These are phyloP conservation scores for Phytophthora quininea DNA, from an alignment of 352 stramenopile genomes.

Conservation along the genomic window DNA sequence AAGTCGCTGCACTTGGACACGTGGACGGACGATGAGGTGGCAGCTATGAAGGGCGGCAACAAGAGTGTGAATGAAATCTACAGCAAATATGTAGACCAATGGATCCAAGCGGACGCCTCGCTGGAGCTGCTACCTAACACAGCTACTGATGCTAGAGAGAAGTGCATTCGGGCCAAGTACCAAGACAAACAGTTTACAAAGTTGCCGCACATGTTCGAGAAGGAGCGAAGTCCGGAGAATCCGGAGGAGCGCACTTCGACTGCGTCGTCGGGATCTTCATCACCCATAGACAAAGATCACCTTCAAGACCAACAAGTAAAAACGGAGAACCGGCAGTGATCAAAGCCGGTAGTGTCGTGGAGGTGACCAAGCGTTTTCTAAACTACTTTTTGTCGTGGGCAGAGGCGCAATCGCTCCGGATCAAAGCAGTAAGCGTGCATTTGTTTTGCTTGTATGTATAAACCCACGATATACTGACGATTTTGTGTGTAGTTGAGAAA, in stretches of 20 bases:
- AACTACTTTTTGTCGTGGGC: slow-evolving; percentile 88
- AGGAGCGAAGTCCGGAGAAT: slow-evolving; percentile 63
- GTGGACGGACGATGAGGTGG: slow-evolving; percentile 77
- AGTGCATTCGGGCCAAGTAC: slow-evolving; percentile 76
- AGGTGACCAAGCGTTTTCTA: slow-evolving; percentile 81
- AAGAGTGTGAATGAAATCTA: slow-evolving; percentile 66
- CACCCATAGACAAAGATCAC: slow-evolving; percentile 19
- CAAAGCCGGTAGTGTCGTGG: slow-evolving; percentile 63
- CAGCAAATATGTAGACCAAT: slow-evolving; percentile 62
- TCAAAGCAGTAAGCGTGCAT: slow-evolving; percentile 59
- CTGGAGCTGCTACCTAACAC: slow-evolving; percentile 46
- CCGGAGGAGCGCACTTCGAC: slow-evolving; percentile 40
- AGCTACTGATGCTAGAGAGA: slow-evolving; percentile 50
- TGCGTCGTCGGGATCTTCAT: slow-evolving; percentile 1
- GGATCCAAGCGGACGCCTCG: slow-evolving; percentile 46
- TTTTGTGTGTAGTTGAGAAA: slow-evolving; percentile 57
- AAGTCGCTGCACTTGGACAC: slow-evolving; percentile 84
- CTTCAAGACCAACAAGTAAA: slow-evolving; percentile 27
- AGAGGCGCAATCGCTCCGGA: slow-evolving; percentile 59
- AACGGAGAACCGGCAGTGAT: slow-evolving; percentile 35
- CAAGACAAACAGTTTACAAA: slow-evolving; percentile 69
- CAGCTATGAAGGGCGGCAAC: slow-evolving; percentile 78
- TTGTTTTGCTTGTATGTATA: neutral
- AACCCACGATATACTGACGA: neutral
- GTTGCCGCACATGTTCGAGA: slow-evolving; percentile 42